Percentiles rank a stretch among this genome's conserved stretches.
These are phyloP conservation scores for Martiniozyma asiatica DNA, from an alignment of 1,139 yeast genomes.

Conservation along the genomic window DNA sequence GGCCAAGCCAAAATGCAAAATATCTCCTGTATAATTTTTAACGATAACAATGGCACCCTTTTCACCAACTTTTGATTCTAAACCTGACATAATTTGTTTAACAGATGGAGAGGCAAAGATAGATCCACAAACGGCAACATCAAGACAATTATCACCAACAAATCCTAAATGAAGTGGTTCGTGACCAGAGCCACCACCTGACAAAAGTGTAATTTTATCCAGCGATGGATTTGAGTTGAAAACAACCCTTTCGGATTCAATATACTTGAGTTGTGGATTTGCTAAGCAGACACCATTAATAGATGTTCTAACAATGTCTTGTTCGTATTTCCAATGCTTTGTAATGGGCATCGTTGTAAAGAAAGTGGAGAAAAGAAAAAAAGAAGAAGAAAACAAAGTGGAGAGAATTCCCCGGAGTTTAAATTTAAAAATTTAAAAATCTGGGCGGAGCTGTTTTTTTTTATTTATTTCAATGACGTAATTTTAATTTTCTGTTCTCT, in stretches of 20 bases:
- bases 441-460: too few relatives aligned
- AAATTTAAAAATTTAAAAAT: too few relatives aligned
- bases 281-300: slow-evolving; percentile 58
- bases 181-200: slow-evolving; percentile 96
- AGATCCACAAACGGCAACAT: slow-evolving; percentile 83
- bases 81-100: slow-evolving; percentile 67
- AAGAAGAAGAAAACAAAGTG: neutral
- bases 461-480: too few relatives aligned
- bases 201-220: slow-evolving; percentile 55
- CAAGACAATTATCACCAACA: slow-evolving; percentile 71
- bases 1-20: slow-evolving; percentile 82
- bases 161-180: slow-evolving; percentile 91
- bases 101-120: slow-evolving; percentile 90
- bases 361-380: neutral
- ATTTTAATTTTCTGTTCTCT: too few relatives aligned
- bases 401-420: too few relatives aligned
- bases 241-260: slow-evolving; percentile 60
- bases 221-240: slow-evolving; percentile 30
- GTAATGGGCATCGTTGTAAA: slow-evolving; percentile 10
- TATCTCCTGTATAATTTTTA: slow-evolving; percentile 90
- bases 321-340: slow-evolving; percentile 43
- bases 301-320: slow-evolving; percentile 54
- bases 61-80: slow-evolving; percentile 40
- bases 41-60: slow-evolving; percentile 67
- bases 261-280: slow-evolving; percentile 52